Conservation (phyloP, 1,139 yeast genomes). For the Zygotorulaspora mrakii region DNA sequence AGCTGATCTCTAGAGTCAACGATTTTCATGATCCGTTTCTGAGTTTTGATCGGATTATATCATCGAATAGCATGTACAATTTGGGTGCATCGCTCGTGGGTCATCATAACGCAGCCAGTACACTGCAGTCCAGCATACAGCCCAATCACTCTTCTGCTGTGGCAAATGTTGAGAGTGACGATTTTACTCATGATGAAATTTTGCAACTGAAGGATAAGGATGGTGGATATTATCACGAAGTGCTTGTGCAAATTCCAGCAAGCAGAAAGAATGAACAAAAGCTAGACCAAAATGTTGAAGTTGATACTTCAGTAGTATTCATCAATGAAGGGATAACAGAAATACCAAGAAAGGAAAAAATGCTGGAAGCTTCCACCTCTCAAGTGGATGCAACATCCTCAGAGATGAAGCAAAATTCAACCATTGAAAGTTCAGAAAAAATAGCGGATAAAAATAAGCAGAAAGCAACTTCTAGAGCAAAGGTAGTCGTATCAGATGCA, state of each 20-base stretch:
- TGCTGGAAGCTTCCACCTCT: no score
- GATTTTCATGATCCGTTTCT: conserved; percentile 32
- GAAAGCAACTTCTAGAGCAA: no score
- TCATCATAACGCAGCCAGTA: no score
- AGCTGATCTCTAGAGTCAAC: conserved; percentile 26
- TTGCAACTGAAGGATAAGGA: conserved; percentile 25
- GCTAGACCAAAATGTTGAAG: conserved; percentile 5
- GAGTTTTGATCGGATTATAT: conserved; percentile 23
- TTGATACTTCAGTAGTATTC: conserved; percentile 8
- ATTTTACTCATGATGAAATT: conserved; percentile 30
- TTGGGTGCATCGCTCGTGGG: background rate
- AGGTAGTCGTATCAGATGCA: background rate
- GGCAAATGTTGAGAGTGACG: conserved; percentile 16
- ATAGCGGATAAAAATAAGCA: background rate
- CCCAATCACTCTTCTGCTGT: background rate
- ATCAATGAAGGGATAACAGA: background rate
- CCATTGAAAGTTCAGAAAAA: background rate
- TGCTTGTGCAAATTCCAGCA: conserved; percentile 29
- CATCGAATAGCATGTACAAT: conserved; percentile 1
- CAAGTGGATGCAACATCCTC: background rate
- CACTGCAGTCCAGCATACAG: no score
- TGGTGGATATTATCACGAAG: conserved; percentile 32
- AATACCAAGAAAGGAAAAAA: background rate
- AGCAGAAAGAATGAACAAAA: conserved; percentile 15
- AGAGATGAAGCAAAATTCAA: background rate